Evolutionary conservation across 106 monocot species (phyloP).

Genomic region (Amphibolis antarctica): DNA sequence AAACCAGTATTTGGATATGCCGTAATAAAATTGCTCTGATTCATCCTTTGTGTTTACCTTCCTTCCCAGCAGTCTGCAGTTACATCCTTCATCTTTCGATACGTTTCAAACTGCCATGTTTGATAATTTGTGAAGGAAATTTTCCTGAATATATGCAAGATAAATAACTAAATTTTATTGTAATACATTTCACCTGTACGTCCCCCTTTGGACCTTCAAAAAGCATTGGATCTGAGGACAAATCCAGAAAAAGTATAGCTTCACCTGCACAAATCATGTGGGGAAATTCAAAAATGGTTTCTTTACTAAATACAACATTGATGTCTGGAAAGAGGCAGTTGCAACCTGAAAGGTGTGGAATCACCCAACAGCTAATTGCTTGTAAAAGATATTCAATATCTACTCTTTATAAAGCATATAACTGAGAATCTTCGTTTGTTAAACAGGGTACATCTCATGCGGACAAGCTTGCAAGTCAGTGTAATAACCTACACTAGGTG

Average conservation of each 20-base stretch:
- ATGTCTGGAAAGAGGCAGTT: too few relatives aligned
- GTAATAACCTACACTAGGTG: too few relatives aligned
- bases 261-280: conserved; percentile 39
- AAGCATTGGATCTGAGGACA: conserved; percentile 69
- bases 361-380: too few relatives aligned
- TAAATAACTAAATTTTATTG: not conserved
- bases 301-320: not conserved
- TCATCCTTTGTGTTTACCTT: too few relatives aligned
- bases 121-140: conserved; percentile 1
- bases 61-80: conserved; percentile 83
- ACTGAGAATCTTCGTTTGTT: too few relatives aligned
- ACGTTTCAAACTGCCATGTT: conserved; percentile 67
- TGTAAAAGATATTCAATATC: too few relatives aligned
- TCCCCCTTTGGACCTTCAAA: conserved; percentile 90
- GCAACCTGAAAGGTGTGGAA: too few relatives aligned
- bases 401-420: too few relatives aligned
- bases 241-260: conserved; percentile 77
- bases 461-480: too few relatives aligned
- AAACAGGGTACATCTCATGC: too few relatives aligned
- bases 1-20: too few relatives aligned
- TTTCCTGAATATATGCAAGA: not conserved
- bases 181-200: conserved; percentile 40
- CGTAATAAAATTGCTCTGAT: too few relatives aligned
- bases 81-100: conserved; percentile 74
- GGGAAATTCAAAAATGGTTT: not conserved